Evolutionary conservation across 169 alveolate species (phyloP), one percentile per base, ranked within the genome.

Genomic region (Cryptosporidium canis): DNA sequence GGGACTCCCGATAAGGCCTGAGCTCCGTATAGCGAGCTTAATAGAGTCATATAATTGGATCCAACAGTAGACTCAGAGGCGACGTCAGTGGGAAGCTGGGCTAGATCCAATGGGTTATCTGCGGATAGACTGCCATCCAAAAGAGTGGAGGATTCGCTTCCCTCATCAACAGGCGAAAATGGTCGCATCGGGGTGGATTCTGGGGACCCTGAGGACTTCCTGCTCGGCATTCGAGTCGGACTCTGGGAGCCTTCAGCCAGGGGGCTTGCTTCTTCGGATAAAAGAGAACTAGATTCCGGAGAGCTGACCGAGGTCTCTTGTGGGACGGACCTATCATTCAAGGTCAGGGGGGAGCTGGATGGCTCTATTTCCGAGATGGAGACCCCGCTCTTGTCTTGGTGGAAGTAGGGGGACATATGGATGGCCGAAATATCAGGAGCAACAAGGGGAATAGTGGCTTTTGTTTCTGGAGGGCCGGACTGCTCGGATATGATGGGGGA

Each of bases 151-250:
- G 27, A 21, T 7, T 77, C 87, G 24, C 58, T 39, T 3, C 44
- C 72, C 21, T 55, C 70, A 24, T 77, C 77, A 35, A 77, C 87
- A 4, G 87, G 87, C 9, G 87, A 29, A 55, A 18, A 77, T 77
- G 87, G 87, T 27, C 39, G 51, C 18, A 27, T 8, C 18, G 47
- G 31, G 16, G 11, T 37, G 39, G 67, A 48, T 70, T 47, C 51
- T 6, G 84, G 29, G 4, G 27, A 1, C 33, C 41, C 68, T 29
- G 68, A 61, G 7, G 67, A 55, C 64, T 55, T 70, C n/a, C 84
- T 45, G 24, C 84, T 70, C 11, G 84, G 84, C 67, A 70, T 70
- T 47, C n/a, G 67, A 21, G 24, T 61, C 1, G 27, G 16, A 3
- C 11, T 61, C 24, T 18, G 0, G 9, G 68, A 61, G 3, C 6